Evolutionary conservation across 1,284 basidiomycete genomes (phyloP).

Genomic region (Fistulinella cinereoalba): DNA sequence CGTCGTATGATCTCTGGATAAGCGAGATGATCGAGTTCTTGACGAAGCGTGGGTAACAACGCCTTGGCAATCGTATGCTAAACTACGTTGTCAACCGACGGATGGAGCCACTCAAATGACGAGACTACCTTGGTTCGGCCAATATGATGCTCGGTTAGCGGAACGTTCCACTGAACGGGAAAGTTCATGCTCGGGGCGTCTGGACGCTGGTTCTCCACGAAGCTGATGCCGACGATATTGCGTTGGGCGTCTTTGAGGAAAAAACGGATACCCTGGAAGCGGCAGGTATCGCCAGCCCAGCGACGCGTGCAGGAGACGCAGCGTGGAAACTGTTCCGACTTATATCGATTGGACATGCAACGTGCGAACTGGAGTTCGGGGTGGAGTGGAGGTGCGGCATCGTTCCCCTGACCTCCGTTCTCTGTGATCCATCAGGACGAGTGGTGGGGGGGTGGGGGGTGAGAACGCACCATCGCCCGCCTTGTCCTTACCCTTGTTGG

Average conservation of each 20-base stretch:
- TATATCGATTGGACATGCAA: conserved; percentile 78
- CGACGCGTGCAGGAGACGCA: conserved; percentile 78
- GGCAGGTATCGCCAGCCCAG: conserved; percentile 80
- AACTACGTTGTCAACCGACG: conserved; percentile 9
- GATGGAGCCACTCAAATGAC: conserved; percentile 6
- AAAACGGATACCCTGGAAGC: conserved; percentile 74
- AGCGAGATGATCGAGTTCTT: conserved; percentile 69
- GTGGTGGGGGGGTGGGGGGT: too few species aligned
- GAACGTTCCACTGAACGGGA: conserved; percentile 64
- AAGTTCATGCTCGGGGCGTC: conserved; percentile 62
- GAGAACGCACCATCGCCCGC: conserved; percentile 38
- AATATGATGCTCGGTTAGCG: conserved; percentile 48
- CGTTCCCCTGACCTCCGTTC: conserved; percentile 22
- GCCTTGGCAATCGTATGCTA: conserved; percentile 68
- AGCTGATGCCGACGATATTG: conserved; percentile 62
- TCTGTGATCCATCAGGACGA: too few species aligned
- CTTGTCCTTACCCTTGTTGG: conserved; percentile 46
- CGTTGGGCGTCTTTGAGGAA: conserved; percentile 60
- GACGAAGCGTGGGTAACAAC: conserved; percentile 63
- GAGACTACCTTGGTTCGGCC: conserved; percentile 55
- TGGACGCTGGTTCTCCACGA: conserved; percentile 58
- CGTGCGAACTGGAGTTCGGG: conserved; percentile 70
- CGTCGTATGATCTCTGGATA: conserved; percentile 63
- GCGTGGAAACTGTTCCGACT: conserved; percentile 63
- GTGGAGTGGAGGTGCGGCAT: conserved; percentile 33